Percentiles rank a stretch among this genome's conserved stretches.
Conservation (phyloP, 345 rosid species). For the Dipteronia dyeriana region DNA sequence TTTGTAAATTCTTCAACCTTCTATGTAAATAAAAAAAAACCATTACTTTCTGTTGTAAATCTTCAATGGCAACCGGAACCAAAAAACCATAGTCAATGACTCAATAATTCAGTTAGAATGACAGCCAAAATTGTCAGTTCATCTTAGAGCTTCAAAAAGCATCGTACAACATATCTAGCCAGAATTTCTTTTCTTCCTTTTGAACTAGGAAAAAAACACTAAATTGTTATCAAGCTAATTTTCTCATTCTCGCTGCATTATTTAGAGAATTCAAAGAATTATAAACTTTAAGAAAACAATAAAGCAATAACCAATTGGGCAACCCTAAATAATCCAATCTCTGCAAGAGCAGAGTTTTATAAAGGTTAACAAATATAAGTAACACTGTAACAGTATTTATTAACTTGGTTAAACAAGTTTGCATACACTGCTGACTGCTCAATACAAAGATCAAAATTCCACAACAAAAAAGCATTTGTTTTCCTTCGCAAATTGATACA, state of each 20-base stretch:
- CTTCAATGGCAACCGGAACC: not conserved
- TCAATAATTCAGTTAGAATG: not conserved
- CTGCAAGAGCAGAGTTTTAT: not conserved
- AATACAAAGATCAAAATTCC: conserved; percentile 15
- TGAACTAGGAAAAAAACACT: not conserved
- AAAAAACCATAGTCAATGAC: not conserved
- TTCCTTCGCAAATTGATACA: conserved; percentile 27
- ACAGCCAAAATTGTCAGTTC: not conserved
- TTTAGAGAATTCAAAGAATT: not conserved
- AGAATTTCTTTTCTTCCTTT: not conserved
- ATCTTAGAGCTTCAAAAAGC: not conserved
- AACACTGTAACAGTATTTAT: conserved; percentile 14
- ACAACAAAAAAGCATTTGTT: conserved; percentile 18
- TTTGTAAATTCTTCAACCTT: not conserved
- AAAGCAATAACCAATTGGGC: not conserved
- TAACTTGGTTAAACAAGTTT: conserved; percentile 16
- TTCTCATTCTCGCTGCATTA: not conserved
- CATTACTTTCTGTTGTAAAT: not conserved
- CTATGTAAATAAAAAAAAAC: not conserved
- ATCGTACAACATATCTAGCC: no score
- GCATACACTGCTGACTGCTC: conserved; percentile 21
- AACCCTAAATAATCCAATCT: not conserved
- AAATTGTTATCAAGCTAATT: not conserved
- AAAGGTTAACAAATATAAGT: not conserved
- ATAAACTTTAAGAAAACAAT: not conserved